Percentiles rank a stretch among this genome's conserved stretches.
Conservation (phyloP, 2,329 filamentous ascomycete genomes). For the Thelonectria discophora region DNA sequence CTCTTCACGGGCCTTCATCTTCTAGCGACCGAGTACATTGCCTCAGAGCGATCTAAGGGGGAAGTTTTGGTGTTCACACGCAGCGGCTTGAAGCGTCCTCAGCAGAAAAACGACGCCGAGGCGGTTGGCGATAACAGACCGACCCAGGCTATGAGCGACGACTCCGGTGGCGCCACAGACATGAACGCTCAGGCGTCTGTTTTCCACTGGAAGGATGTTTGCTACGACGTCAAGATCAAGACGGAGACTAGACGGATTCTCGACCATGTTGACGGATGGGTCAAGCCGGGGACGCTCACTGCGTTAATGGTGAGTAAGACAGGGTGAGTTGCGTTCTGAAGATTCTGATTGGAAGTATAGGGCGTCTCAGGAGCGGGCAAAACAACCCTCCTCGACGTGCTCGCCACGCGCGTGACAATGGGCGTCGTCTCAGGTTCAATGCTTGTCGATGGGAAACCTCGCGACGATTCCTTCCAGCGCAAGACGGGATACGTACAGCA, state of each 20-base stretch:
- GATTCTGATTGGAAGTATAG: conserved; percentile 1
- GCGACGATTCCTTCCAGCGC: conserved; percentile 82
- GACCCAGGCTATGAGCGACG: not conserved
- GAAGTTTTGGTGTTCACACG: conserved; percentile 25
- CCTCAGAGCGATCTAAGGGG: conserved; percentile 22
- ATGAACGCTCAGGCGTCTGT: conserved; percentile 46
- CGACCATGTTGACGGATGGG: conserved; percentile 75
- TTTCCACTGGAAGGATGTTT: conserved; percentile 76
- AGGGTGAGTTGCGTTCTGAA: not conserved
- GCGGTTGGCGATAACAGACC: not conserved
- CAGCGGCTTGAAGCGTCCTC: conserved; percentile 12
- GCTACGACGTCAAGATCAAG: conserved; percentile 74
- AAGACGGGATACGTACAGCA: conserved; percentile 92
- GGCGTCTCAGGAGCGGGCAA: conserved; percentile 84
- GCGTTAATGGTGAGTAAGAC: conserved; percentile 66
- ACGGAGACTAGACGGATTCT: conserved; percentile 72
- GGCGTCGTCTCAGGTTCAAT: conserved; percentile 87
- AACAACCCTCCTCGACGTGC: conserved; percentile 82
- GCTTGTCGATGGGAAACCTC: conserved; percentile 66
- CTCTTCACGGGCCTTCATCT: conserved; percentile 51
- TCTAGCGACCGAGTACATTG: conserved; percentile 14
- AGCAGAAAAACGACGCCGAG: conserved; percentile 5
- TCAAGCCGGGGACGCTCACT: conserved; percentile 75
- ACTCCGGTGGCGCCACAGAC: not conserved
- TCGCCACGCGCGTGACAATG: conserved; percentile 84